Conservation (phyloP, 2,329 filamentous ascomycete genomes). For the Verticillium klebahnii region DNA sequence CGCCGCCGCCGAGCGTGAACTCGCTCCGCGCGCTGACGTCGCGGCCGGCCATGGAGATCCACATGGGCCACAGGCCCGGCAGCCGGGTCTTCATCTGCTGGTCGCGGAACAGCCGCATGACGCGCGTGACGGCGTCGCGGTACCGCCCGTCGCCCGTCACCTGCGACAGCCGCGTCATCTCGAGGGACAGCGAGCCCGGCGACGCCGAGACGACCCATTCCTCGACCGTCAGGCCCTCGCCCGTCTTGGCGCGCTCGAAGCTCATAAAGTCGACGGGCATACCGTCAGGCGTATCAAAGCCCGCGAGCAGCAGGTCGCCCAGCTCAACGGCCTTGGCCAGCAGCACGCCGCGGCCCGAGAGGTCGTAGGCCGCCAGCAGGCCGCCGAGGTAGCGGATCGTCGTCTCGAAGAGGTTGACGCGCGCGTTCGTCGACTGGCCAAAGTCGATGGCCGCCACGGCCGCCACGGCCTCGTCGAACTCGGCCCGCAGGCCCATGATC, state of each 20-base stretch:
- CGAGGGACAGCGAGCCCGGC: constrained; percentile 63
- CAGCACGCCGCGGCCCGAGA: constrained; percentile 51
- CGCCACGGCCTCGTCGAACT: constrained; percentile 44
- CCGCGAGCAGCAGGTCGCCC: constrained; percentile 59
- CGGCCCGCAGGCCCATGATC: constrained; percentile 47
- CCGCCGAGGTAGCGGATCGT: constrained; percentile 69
- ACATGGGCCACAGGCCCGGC: constrained; percentile 70
- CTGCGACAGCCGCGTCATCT: constrained; percentile 70
- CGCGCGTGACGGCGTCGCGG: constrained; percentile 64
- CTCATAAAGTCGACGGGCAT: constrained; percentile 52
- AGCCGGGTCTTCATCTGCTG: constrained; percentile 62
- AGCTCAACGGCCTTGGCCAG: constrained; percentile 59
- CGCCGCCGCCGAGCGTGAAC: constrained; percentile 33
- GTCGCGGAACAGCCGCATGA: constrained; percentile 64
- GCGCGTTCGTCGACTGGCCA: constrained; percentile 26
- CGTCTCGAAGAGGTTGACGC: constrained; percentile 57
- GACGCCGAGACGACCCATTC: constrained; percentile 28
- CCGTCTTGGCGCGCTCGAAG: constrained; percentile 33
- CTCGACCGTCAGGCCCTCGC: constrained; percentile 27
- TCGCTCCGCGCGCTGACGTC: constrained; percentile 23
- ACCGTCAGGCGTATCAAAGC: constrained; percentile 63
- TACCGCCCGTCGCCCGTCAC: constrained; percentile 71
- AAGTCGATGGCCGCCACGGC: constrained; percentile 45
- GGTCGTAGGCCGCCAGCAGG: constrained; percentile 62
- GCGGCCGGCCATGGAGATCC: constrained; percentile 52